phyloP scores from a whole-genome alignment of 225 moss, liverwort and hornwort species.

The Pseudisothecium myosuroides region DNA sequence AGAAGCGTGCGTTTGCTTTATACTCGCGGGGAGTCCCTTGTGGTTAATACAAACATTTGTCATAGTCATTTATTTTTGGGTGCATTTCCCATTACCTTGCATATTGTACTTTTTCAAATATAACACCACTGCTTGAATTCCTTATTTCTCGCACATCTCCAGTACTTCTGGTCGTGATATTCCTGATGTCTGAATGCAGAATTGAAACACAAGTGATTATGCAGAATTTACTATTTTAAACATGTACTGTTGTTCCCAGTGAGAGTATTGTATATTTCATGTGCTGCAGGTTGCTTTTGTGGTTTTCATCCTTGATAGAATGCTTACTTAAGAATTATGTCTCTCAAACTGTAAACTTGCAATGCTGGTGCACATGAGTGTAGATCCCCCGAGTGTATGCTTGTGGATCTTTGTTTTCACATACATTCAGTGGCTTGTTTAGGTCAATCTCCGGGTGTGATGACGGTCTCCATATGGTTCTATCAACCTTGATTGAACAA shows the following conservation, averaged over 20 bases:
- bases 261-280: neutral
- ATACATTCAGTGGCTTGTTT: neutral
- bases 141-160: neutral
- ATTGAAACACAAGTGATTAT: neutral
- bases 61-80: conserved; percentile 2
- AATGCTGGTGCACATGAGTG: neutral
- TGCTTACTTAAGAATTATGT: no score
- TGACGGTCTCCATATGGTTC: neutral
- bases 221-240: neutral
- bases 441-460: no score
- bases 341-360: neutral
- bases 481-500: neutral
- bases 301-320: neutral
- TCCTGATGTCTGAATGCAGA: neutral
- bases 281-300: neutral
- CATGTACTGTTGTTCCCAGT: neutral
- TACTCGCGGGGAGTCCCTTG: neutral
- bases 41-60: conserved; percentile 6
- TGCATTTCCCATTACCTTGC: conserved; percentile 4
- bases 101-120: conserved; percentile 11
- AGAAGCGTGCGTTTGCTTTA: neutral
- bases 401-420: neutral
- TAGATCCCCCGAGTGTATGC: neutral
- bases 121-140: neutral
- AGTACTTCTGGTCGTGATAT: no score